Evolutionary conservation across 179 eudicot species (phyloP).

Genomic region (Heliamphora pulchella): DNA sequence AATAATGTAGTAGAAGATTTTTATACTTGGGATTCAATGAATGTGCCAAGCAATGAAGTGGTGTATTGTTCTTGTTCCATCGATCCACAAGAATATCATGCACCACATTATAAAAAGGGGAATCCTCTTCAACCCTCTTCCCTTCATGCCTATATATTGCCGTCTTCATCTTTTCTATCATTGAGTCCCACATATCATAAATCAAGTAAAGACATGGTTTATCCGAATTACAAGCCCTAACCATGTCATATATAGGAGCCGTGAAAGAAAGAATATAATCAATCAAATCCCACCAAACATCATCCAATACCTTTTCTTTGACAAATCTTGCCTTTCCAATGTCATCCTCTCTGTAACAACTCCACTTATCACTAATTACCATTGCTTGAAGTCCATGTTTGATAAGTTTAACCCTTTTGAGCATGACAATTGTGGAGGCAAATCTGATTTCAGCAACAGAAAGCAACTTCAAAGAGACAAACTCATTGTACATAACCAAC

Average conservation of each 20-base stretch:
- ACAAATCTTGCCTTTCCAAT: neutral
- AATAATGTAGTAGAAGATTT: too few relatives aligned
- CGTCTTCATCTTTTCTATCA: constrained; percentile 14
- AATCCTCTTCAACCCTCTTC: constrained; percentile 13
- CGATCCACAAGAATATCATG: constrained; percentile 12
- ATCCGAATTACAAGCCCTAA: constrained; percentile 9
- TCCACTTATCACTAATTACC: too few relatives aligned
- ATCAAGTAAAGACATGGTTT: constrained; percentile 19
- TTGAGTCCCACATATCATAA: constrained; percentile 20
- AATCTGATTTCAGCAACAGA: too few relatives aligned
- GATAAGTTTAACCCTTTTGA: too few relatives aligned
- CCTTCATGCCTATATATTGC: neutral
- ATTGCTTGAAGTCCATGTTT: too few relatives aligned
- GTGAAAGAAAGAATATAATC: constrained; percentile 18
- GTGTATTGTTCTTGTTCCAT: constrained; percentile 18
- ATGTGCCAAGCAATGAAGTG: too few relatives aligned
- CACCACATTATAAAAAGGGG: constrained; percentile 12
- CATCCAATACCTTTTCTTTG: constrained; percentile 16
- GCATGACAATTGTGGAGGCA: too few relatives aligned
- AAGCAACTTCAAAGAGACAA: too few relatives aligned
- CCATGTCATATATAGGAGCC: constrained; percentile 18
- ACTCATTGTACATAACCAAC: too few relatives aligned
- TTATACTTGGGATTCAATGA: too few relatives aligned
- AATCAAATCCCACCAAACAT: constrained; percentile 20
- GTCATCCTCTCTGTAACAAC: too few relatives aligned